Conservation (phyloP, 108 stramenopile species). For the Discostella stelligeroides region DNA sequence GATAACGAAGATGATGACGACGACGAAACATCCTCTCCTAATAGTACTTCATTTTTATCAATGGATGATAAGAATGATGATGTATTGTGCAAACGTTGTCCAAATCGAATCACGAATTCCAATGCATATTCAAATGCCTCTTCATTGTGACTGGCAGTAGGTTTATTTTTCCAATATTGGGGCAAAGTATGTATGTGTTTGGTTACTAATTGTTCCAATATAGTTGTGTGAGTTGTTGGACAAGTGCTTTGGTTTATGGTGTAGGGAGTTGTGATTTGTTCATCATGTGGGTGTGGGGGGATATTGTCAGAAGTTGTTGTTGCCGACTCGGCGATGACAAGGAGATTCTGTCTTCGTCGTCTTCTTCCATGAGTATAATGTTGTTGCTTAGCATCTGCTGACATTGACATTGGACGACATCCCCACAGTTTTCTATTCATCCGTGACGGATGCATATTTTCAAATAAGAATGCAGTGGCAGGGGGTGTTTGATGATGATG, state of each 20-base stretch:
- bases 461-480: too few relatives aligned
- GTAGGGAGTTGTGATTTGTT: constrained; percentile 46
- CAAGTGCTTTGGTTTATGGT: constrained; percentile 63
- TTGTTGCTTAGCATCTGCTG: too few relatives aligned
- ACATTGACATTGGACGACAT: too few relatives aligned
- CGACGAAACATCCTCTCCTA: too few relatives aligned
- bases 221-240: constrained; percentile 43
- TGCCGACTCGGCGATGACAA: too few relatives aligned
- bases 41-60: too few relatives aligned
- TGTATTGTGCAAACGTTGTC: neutral
- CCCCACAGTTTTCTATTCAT: too few relatives aligned
- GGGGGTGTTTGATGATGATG: too few relatives aligned
- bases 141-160: constrained; percentile 62
- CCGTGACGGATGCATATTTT: too few relatives aligned
- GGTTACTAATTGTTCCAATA: constrained; percentile 38
- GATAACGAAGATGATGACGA: too few relatives aligned
- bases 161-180: constrained; percentile 44
- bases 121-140: constrained; percentile 59
- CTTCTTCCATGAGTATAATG: neutral
- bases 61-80: neutral
- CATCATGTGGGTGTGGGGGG: too few relatives aligned
- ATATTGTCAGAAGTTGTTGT: too few relatives aligned
- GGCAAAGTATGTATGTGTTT: constrained; percentile 46
- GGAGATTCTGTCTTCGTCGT: neutral
- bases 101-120: constrained; percentile 34